Conservation (phyloP, 2,329 filamentous ascomycete genomes). For the Orbilia brochopaga region DNA sequence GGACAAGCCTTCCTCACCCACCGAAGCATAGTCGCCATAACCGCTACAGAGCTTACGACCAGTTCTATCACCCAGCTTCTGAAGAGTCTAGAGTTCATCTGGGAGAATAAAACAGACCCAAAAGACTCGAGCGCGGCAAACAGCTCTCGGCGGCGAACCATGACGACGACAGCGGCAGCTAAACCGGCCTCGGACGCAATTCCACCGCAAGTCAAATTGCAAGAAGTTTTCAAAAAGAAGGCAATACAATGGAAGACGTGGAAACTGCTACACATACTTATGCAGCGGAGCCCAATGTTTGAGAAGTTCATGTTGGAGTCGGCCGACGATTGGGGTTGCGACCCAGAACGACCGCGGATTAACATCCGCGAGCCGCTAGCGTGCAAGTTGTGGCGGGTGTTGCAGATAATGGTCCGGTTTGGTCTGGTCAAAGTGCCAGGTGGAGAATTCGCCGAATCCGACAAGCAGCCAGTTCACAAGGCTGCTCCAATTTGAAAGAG, state of each 20-base stretch:
- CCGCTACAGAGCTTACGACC: slow-evolving; percentile 2
- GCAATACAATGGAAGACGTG: slow-evolving; percentile 12
- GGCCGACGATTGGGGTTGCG: background rate
- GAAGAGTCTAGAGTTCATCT: slow-evolving; percentile 3
- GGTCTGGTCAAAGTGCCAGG: slow-evolving; percentile 8
- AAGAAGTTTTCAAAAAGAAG: background rate
- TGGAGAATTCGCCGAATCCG: slow-evolving; percentile 2
- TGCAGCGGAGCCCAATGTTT: background rate
- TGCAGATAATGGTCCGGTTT: slow-evolving; percentile 15
- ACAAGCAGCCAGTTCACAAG: background rate
- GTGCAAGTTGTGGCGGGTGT: slow-evolving; percentile 9
- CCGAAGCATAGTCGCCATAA: slow-evolving; percentile 4
- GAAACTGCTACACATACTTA: slow-evolving; percentile 8
- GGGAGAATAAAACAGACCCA: background rate
- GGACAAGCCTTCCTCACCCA: slow-evolving; percentile 6
- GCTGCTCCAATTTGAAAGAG: background rate
- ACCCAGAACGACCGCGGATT: background rate
- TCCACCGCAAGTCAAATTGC: background rate
- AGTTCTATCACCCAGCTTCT: background rate
- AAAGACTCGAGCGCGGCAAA: background rate
- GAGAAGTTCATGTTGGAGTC: slow-evolving; percentile 2
- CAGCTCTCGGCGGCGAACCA: background rate
- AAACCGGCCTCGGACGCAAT: background rate
- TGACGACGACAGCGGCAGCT: background rate
- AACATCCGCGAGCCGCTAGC: slow-evolving; percentile 1